Percentiles rank a stretch among this genome's conserved stretches.
Conservation (phyloP, 106 monocot species). For the Dioscorea zingiberensis region DNA sequence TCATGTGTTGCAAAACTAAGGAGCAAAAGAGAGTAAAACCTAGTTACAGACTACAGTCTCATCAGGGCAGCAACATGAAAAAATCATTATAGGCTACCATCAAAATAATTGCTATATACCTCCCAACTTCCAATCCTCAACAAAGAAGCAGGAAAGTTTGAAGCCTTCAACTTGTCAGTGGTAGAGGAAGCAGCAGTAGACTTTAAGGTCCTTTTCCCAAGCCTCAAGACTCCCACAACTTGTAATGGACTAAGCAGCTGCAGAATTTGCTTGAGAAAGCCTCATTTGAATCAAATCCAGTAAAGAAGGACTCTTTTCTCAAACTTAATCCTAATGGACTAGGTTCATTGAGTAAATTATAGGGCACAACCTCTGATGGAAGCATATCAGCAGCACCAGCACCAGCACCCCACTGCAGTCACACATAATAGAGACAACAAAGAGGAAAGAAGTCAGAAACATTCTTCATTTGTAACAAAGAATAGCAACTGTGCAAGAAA, state of each 20-base stretch:
- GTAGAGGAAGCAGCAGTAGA: constrained; percentile 24
- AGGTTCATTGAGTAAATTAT: constrained; percentile 46
- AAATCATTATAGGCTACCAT: too few relatives aligned
- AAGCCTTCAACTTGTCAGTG: constrained; percentile 56
- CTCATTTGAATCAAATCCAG: constrained; percentile 69
- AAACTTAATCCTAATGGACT: constrained; percentile 58
- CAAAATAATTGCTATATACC: constrained; percentile 13
- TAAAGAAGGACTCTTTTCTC: constrained; percentile 71
- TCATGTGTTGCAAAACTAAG: too few relatives aligned
- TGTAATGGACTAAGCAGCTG: constrained; percentile 10
- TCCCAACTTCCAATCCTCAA: constrained; percentile 41
- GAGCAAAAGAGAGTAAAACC: too few relatives aligned
- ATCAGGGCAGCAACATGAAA: too few relatives aligned
- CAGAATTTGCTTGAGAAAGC: constrained; percentile 27
- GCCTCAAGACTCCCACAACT: constrained; percentile 2
- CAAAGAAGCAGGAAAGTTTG: constrained; percentile 70
- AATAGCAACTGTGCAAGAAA: too few relatives aligned
- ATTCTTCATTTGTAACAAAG: too few relatives aligned
- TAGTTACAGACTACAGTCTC: too few relatives aligned
- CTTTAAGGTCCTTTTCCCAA: constrained; percentile 52
- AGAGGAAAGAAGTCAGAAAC: not conserved
- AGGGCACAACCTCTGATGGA: constrained; percentile 14
- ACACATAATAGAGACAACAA: not conserved
- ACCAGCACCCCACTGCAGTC: constrained; percentile 19
- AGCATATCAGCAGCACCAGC: not conserved